Base-by-base conservation (phyloP, 192 early-diverging fungal genomes). In the Backusella liffmaniae region DNA sequence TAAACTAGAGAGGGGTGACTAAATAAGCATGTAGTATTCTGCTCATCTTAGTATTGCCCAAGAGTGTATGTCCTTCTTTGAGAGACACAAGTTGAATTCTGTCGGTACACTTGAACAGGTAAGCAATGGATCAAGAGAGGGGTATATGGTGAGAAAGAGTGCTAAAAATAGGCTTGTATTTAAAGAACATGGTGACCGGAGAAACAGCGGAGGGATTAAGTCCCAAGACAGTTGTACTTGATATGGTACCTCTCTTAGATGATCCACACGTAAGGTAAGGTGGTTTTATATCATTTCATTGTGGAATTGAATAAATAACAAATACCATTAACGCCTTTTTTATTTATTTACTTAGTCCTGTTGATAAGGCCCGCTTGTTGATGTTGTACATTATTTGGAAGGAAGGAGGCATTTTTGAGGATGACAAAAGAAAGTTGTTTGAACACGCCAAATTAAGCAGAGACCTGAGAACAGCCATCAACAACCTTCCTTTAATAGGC, bases 31-130 rank as follows among this genome's bases (percentile, higher is more conserved):
- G 12, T 72, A 82, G 88, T 96, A 94, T 74, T 92, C 94, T 49
- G 89, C 90, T 4, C 95, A 97, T 77, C 90, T 96, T 56, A 93
- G 90, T 73, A 92, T 97, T 76, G 91, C 91, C 67, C 93, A 95
- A 84, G 92, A 95, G 79, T 97, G 93, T 78, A 91, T 93, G 85
- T 81, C 82, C 3, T 79, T 90, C 30, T 95, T 95, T 86, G 89
- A 92, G 72, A 82, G 86, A 35, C 83, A 89, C 39, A 90, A 91
- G 51, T 84, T 96, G 32, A 88, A 88, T 44, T 73, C 87, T 13
- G 79, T 95, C 1, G 95, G 91, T 12, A 84, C 88, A 53, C 86
- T 96, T 16, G 94, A 96, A 76, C 95, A 96, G 76, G 73, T 77
- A 75, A 42, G 30, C 5, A 49, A n/a, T n/a, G 46, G 42, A 21